Conservation (phyloP, 1,284 basidiomycete genomes). For the Cutaneotrichosporon dermatis region DNA sequence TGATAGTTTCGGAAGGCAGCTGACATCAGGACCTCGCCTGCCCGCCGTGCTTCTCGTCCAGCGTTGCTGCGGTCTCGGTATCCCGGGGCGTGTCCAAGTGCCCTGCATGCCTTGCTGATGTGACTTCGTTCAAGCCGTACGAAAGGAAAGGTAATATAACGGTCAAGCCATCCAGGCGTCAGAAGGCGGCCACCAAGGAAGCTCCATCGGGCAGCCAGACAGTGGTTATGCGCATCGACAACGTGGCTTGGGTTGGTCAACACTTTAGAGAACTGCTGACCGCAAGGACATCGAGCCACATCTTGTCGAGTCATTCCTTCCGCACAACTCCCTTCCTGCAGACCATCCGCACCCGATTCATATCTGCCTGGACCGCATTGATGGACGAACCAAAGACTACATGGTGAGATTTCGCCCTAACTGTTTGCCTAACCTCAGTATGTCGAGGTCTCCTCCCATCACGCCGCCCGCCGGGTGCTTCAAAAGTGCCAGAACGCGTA, state of each 20-base stretch:
- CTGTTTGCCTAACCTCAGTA: constrained; percentile 31
- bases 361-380: constrained; percentile 42
- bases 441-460: constrained; percentile 38
- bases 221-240: constrained; percentile 45
- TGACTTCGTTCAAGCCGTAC: constrained; percentile 23
- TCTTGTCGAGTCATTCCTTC: constrained; percentile 41
- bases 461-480: constrained; percentile 37
- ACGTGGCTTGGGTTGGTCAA: constrained; percentile 43
- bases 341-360: constrained; percentile 41
- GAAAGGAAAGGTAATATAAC: no score
- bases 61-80: constrained; percentile 35
- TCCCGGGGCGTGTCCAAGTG: constrained; percentile 30
- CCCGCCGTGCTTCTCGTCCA: constrained; percentile 37
- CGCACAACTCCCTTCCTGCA: constrained; percentile 29
- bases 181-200: not conserved
- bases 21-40: constrained; percentile 27
- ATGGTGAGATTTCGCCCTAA: constrained; percentile 26
- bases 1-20: not conserved
- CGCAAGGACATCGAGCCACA: constrained; percentile 44
- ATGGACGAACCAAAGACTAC: constrained; percentile 48
- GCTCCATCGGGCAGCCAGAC: constrained; percentile 3
- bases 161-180: no score
- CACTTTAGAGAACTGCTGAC: not conserved
- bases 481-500: constrained; percentile 41
- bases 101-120: constrained; percentile 27